Evolutionary conservation across 2,329 filamentous ascomycete species (phyloP), one percentile per base, ranked within the genome.

Genomic region (Celoporthe dispersa): DNA sequence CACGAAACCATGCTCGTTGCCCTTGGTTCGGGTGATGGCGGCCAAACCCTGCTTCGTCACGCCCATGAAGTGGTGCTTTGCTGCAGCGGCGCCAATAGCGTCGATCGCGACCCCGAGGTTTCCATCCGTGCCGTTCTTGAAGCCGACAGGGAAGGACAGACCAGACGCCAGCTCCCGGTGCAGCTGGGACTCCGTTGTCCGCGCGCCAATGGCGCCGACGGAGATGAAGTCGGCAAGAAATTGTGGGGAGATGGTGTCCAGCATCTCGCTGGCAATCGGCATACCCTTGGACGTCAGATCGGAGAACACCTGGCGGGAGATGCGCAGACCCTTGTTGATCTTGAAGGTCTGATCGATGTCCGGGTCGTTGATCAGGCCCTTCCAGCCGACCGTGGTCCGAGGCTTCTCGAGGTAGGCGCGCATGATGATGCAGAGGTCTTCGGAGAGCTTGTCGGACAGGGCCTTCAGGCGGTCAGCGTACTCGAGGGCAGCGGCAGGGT

Each of bases 121-220:
- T 57, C 96, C 96, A 77, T 99, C 96, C 33, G 96, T 99, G 72
- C 96, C 96, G 82, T 99, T 99, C 90, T 99, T 99, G 91, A 98
- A 99, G 71, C 96, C 96, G 75, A 99, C 94, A 31, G 96, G 96
- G 91, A 98, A 98, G 70, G 93, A 97, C 67, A 98, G 87, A 76
- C 96, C 96, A 37, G 93, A 97, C 6, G 96, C 96, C 73, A 99
- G 89, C 84, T 99, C 96, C 73, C 96, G 92, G 84, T 99, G 96
- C 74, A 98, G 86, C 84, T 99, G 96, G 68, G 92, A 96, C 84
- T 99, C 96, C 64, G 96, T 99, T 59, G 96, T 99, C 75, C 96
- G 90, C 59, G 96, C 96, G 73, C 96, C 96, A 78, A 99, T 97
- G 70, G 96, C 96, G 72, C 96, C 96, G 35, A 98, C 91, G 0